Base-by-base conservation (phyloP, 2,329 filamentous ascomycete genomes). In the Pseudodiploospora longispora region DNA sequence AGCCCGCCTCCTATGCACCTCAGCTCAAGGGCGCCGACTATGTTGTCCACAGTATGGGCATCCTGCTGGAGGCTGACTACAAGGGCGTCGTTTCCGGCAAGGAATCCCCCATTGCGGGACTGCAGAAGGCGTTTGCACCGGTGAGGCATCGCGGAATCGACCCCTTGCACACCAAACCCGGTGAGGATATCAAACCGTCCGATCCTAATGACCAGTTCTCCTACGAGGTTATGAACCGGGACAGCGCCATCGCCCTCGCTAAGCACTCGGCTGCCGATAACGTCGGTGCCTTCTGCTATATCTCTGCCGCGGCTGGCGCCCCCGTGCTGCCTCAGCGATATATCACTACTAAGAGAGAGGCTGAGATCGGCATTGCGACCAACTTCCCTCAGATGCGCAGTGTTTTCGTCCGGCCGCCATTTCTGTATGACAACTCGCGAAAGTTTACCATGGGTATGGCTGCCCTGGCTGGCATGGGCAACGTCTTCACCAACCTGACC, bases 221-320 rank as follows among this genome's bases (percentile, higher is more conserved):
- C 12, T 98, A 98, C 69, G 93, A 97, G 70, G 75, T 89, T 48
- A 96, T 98, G 88, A 98, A 98, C 68, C 79, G 93, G 46, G 91
- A 97, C 67, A 80, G 72, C 68, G 91, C 91, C 39, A 80, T 97
- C 49, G 77, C 83, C 43, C 75, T 96, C 10, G 93, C 91, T 10
- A 80, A 83, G 57, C 86, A 91, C 60, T 82, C 89, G 2, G 74
- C 75, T 28, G 68, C 68, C 31, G 78, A 80, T 47, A 73, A 79
- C 32, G 82, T 83, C 10, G 67, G 74, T 12, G 79, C 82, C 0
- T 96, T 95, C 61, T 80, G 84, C 47, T 97, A 88, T 70, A 83
- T 98, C 49, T 95, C 89, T 32, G 93, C 93, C 2, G 86, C 88
- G 0, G 87, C 76, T 1, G 91, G 88, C 4, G 87, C 89, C 1